Conservation (phyloP, 352 stramenopile species). For the Peronospora destructor region DNA sequence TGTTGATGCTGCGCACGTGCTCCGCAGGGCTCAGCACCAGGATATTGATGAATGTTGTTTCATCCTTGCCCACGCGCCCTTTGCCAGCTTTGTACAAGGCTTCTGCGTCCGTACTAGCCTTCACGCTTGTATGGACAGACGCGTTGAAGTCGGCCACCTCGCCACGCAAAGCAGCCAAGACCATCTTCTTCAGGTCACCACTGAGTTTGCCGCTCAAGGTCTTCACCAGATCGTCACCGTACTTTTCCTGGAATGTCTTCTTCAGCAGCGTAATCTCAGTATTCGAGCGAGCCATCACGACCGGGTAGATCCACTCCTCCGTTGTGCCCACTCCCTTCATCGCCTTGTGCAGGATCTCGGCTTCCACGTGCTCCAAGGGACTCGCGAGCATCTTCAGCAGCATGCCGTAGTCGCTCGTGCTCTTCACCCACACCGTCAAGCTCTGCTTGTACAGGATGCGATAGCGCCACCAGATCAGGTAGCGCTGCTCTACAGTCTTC, state of each 20-base stretch:
- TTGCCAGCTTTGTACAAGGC: conserved; percentile 62
- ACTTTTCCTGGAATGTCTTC: conserved; percentile 49
- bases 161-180: conserved; percentile 37
- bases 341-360: conserved; percentile 50
- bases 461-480: conserved; percentile 26
- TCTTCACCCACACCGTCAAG: conserved; percentile 46
- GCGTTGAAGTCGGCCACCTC: conserved; percentile 38
- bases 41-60: conserved; percentile 48
- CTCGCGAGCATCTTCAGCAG: conserved; percentile 70
- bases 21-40: conserved; percentile 33
- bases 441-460: conserved; percentile 54
- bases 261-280: conserved; percentile 59
- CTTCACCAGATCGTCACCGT: conserved; percentile 42
- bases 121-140: conserved; percentile 44
- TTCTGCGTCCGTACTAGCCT: conserved; percentile 45
- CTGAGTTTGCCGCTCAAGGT: conserved; percentile 39
- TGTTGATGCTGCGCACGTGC: conserved; percentile 42
- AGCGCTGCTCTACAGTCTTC: conserved; percentile 20
- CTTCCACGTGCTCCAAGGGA: conserved; percentile 62
- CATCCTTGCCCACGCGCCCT: conserved; percentile 51
- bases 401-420: conserved; percentile 43
- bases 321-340: conserved; percentile 70
- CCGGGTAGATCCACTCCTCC: conserved; percentile 47
- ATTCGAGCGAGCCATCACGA: conserved; percentile 58
- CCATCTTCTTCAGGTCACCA: conserved; percentile 54